These are phyloP conservation scores for Priceomyces haplophilus DNA, from an alignment of 805 yeast species.

Conservation along the genomic window DNA sequence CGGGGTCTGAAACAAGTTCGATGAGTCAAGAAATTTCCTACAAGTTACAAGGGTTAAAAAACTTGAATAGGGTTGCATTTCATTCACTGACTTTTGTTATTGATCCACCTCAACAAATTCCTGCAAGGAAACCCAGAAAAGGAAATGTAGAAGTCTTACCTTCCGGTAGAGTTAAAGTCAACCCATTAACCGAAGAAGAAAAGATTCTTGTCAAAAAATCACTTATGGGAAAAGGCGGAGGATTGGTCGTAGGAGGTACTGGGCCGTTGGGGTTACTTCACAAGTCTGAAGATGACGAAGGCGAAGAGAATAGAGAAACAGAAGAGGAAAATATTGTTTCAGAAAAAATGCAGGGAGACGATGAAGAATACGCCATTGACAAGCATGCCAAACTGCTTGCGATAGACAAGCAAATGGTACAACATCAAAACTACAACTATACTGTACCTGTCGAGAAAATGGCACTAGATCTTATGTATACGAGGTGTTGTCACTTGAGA, in stretches of 20 bases:
- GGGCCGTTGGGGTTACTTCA: constrained; percentile 54
- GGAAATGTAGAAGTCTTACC: constrained; percentile 66
- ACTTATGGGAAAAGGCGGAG: constrained; percentile 49
- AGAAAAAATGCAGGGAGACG: constrained; percentile 5
- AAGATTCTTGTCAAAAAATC: constrained; percentile 39
- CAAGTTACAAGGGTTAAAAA: constrained; percentile 29
- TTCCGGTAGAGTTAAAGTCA: constrained; percentile 53
- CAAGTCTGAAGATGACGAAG: constrained; percentile 6
- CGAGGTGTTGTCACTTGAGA: constrained; percentile 88
- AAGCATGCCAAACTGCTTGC: constrained; percentile 22
- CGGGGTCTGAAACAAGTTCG: constrained; percentile 4
- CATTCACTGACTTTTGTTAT: constrained; percentile 41
- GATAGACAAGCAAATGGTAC: constrained; percentile 34
- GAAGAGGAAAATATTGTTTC: constrained; percentile 10
- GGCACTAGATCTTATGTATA: constrained; percentile 73
- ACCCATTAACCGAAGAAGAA: constrained; percentile 55
- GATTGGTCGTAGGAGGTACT: constrained; percentile 77
- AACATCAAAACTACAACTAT: constrained; percentile 19
- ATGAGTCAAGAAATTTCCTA: constrained; percentile 14
- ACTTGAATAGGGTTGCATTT: constrained; percentile 42
- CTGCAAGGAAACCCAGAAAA: constrained; percentile 74
- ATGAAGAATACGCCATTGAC: constrained; percentile 21
- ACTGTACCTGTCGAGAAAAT: constrained; percentile 38
- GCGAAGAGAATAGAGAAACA: constrained; percentile 17
- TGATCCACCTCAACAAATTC: constrained; percentile 81